phyloP scores from a whole-genome alignment of 495 filamentous ascomycete genomes.

The Xeromyces bisporus region DNA sequence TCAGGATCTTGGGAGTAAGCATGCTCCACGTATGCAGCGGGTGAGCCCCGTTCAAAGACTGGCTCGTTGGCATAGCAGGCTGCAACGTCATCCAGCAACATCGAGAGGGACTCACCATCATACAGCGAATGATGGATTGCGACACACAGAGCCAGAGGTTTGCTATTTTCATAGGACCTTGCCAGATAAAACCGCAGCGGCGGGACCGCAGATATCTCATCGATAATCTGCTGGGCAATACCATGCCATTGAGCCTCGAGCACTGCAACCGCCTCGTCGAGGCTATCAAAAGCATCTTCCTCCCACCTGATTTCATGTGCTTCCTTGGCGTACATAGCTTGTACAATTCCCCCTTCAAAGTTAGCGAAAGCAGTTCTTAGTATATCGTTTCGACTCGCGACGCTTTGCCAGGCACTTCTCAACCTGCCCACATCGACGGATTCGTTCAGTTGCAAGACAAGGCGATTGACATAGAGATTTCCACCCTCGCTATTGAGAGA shows the following conservation, averaged over 20 bases:
- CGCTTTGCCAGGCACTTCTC: constrained; percentile 34
- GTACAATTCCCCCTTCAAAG: constrained; percentile 41
- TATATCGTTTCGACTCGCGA: constrained; percentile 41
- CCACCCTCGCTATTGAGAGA: constrained; percentile 46
- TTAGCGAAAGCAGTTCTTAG: constrained; percentile 50
- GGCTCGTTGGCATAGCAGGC: constrained; percentile 14
- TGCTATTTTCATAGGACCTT: constrained; percentile 3
- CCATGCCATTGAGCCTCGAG: constrained; percentile 2
- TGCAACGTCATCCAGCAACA: constrained; percentile 43
- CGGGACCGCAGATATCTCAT: constrained; percentile 9
- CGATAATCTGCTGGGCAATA: constrained; percentile 11
- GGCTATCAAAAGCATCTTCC: constrained; percentile 4
- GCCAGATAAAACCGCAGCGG: constrained; percentile 13
- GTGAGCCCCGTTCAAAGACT: constrained; percentile 7
- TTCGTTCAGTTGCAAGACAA: constrained; percentile 38
- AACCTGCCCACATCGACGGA: constrained; percentile 34
- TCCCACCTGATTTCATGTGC: constrained; percentile 8
- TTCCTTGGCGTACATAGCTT: constrained; percentile 33
- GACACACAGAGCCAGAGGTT: constrained; percentile 10
- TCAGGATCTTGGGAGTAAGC: constrained; percentile 28
- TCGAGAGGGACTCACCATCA: constrained; percentile 60
- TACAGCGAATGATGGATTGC: constrained; percentile 55
- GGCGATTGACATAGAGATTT: constrained; percentile 62
- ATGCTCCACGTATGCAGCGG: constrained; percentile 24
- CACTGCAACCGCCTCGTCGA: constrained; percentile 5